Base-by-base conservation (phyloP, 1,139 yeast species). In the Saccharomycopsis phalli region DNA sequence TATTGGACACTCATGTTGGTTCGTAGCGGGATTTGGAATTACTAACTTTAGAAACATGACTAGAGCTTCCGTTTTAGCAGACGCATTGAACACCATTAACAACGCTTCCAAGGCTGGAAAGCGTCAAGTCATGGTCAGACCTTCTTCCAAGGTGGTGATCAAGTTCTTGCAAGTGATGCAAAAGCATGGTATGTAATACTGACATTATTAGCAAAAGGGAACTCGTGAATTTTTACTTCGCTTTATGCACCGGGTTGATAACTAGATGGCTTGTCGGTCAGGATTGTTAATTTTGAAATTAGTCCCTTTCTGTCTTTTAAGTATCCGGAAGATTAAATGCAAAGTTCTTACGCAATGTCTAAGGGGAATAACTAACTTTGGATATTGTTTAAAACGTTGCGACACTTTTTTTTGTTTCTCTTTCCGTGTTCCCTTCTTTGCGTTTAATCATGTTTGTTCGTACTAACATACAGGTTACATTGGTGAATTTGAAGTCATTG, bases 81-180 rank as follows among this genome's bases (percentile, higher is more conserved):
- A 91, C 74, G 97, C 98, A 65, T 82, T 91, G 65, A 88, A 91
- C 68, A 79, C 95, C 60, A 91, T 91, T 67, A 86, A 87, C 87
- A 91, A 91, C 68, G 98, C 98, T 68, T 97, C 91, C 75, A 91
- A 88, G 73, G 80, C 96, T 66, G 98, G 98, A 69, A 91, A 91
- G 76, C 84, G 98, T 74, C 98, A 91, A 76, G 98, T 91, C 56
- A 71, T 91, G 66, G 78, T 91, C 68, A 86, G 97, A 80, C 98
- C 98, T 54, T 88, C 97, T 43, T 91, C 97, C 63, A 91, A 91
- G 77, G 98, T 91, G 58, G 87, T 91, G 68, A 74, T 91, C 76
- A 91, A 87, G 72, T 91, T 88, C 69, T 75, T 91, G 69, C 77
- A 86, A 62, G 98, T 91, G 55, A 88, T 91, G 84, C 98, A 91